A percentile compares a stretch with the other conserved stretches of the same genome.
These are phyloP conservation scores for Aspergillus ibericus DNA, from an alignment of 2,329 filamentous ascomycete species.

Conservation along the genomic window DNA sequence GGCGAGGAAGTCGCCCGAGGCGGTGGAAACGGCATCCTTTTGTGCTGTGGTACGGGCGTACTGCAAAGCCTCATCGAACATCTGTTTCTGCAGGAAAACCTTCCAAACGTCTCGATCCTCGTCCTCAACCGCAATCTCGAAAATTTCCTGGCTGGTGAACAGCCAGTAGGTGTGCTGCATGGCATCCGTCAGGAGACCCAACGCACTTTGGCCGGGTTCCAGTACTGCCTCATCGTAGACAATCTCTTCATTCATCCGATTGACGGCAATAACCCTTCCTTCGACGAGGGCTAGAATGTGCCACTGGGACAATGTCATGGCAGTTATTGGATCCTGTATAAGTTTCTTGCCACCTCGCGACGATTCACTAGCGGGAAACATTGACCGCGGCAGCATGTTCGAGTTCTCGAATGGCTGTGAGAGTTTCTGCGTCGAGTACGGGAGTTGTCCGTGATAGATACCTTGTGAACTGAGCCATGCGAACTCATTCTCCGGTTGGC, in stretches of 20 bases:
- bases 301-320: constrained; percentile 87
- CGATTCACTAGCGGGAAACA: constrained; percentile 69
- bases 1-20: constrained; percentile 85
- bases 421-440: constrained; percentile 66
- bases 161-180: constrained; percentile 98
- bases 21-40: constrained; percentile 86
- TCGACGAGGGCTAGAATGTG: constrained; percentile 84
- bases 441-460: constrained; percentile 80
- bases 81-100: constrained; percentile 80
- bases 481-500: constrained; percentile 60
- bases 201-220: constrained; percentile 71
- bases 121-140: constrained; percentile 85
- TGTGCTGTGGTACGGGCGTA: constrained; percentile 79
- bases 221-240: constrained; percentile 88
- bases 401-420: constrained; percentile 75
- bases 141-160: constrained; percentile 87
- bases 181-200: constrained; percentile 85
- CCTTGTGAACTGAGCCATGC: constrained; percentile 90
- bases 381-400: constrained; percentile 71
- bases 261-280: constrained; percentile 78
- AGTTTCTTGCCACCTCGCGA: constrained; percentile 64
- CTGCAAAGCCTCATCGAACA: constrained; percentile 83
- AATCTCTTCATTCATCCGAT: constrained; percentile 79
- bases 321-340: constrained; percentile 71
- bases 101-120: constrained; percentile 94